Base-by-base conservation (phyloP, 2,329 filamentous ascomycete genomes). In the Sporothrix euskadiensis region DNA sequence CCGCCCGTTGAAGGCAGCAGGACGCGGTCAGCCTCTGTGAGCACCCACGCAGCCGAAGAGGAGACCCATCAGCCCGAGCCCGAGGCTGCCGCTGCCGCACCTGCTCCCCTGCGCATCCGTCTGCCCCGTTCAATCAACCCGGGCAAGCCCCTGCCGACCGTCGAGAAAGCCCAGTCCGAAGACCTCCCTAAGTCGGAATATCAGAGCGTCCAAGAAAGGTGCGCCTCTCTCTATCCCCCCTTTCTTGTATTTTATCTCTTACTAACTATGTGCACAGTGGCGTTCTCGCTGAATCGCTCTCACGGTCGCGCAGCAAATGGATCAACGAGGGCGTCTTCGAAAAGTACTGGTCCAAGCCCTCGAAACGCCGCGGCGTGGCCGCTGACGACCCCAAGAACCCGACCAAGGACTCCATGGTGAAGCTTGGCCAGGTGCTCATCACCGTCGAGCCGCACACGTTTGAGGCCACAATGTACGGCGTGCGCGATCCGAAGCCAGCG, bases 391-490 rank as follows among this genome's bases (percentile, higher is more conserved):
- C 87, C 6, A 89, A 89, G 77, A 92, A 92, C 77, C 90, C 90
- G 1, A 83, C 90, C 75, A 90, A 92, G 81, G 88, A 93, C 63
- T 89, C 87, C 75, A 93, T 94, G 89, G 84, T 87, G 76, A 92
- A 90, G 80, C 87, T 93, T 30, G 93, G 93, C 77, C 88, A 88
- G 77, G 90, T 92, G 75, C 90, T 90, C 47, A 89, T 97, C 75
- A 91, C 89, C 30, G 89, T 94, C 74, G 93, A 94, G 80, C 93
- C 93, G 61, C 92, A 96, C 79, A 88, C 92, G 59, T 89, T 96
- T 77, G 91, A 94, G 76, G 92, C 92, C 19, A 91, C 88, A 65
- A 88, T 94, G 84, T 94, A 87, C 79, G 87, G 88, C 26, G 89
- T 94, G 74, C 92, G 92, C 78, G 90, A 92, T 71, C 84, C 87